Conservation (phyloP, 1,284 basidiomycete genomes). For the Anthracocystis panici-leucophaei region DNA sequence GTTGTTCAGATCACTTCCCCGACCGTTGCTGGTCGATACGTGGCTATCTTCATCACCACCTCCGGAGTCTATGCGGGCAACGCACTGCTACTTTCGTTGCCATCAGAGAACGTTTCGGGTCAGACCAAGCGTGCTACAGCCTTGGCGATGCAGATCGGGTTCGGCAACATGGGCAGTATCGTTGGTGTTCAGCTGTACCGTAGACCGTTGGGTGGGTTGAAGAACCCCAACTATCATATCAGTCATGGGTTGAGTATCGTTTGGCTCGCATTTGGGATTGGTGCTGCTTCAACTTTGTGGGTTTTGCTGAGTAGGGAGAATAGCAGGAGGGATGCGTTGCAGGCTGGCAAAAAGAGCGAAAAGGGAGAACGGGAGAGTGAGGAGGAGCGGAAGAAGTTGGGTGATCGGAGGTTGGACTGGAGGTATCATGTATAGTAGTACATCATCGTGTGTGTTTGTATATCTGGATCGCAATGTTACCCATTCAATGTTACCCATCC, state of each 20-base stretch:
- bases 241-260: constrained; percentile 72
- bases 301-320: constrained; percentile 75
- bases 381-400: constrained; percentile 23
- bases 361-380: constrained; percentile 3
- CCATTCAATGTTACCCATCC: too few relatives aligned
- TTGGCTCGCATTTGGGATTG: constrained; percentile 71
- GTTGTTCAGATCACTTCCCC: constrained; percentile 75
- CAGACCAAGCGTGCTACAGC: constrained; percentile 79
- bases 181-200: constrained; percentile 74
- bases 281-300: constrained; percentile 73
- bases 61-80: constrained; percentile 77
- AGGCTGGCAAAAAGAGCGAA: constrained; percentile 4
- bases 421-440: constrained; percentile 32
- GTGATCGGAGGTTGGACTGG: constrained; percentile 43
- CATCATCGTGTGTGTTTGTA: not conserved
- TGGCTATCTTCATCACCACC: constrained; percentile 76
- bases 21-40: constrained; percentile 75
- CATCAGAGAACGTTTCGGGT: constrained; percentile 79
- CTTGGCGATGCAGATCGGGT: constrained; percentile 77
- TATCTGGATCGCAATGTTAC: too few relatives aligned
- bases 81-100: constrained; percentile 73
- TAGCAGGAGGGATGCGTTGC: constrained; percentile 54
- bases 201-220: constrained; percentile 71
- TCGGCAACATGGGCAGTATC: constrained; percentile 78
- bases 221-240: constrained; percentile 75